A percentile compares a stretch with the other conserved stretches of the same genome.
These are phyloP conservation scores for Graphilbum fragrans DNA, from an alignment of 2,329 filamentous ascomycete species.

Conservation along the genomic window DNA sequence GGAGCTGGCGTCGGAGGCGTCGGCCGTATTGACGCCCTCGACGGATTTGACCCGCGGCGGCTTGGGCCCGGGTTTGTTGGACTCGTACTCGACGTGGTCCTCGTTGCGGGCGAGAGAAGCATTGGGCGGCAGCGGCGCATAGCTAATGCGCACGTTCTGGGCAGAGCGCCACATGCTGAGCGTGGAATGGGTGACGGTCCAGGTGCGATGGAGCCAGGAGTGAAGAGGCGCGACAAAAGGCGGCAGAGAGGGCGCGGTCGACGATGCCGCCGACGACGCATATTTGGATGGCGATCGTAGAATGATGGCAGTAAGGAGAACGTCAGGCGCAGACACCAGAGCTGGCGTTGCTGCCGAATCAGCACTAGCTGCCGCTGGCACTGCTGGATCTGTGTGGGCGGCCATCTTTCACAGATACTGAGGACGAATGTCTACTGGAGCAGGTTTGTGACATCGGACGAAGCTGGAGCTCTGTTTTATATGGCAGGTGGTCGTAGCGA, in stretches of 20 bases:
- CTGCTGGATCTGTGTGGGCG: no score
- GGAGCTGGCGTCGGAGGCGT: slow-evolving; percentile 2
- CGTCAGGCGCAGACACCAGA: neutral
- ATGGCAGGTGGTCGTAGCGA: no score
- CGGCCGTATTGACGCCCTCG: slow-evolving; percentile 48
- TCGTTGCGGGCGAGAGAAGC: slow-evolving; percentile 35
- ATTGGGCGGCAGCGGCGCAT: slow-evolving; percentile 38
- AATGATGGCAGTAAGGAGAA: slow-evolving; percentile 13
- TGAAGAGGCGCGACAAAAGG: slow-evolving; percentile 33
- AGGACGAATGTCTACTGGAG: no score
- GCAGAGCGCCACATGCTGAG: slow-evolving; percentile 70
- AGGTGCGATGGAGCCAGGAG: slow-evolving; percentile 52
- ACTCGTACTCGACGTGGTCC: slow-evolving; percentile 62
- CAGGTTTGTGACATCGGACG: no score
- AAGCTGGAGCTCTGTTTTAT: no score
- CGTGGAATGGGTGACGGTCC: slow-evolving; percentile 65
- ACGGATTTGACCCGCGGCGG: slow-evolving; percentile 41
- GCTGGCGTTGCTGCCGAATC: neutral
- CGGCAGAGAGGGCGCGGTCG: slow-evolving; percentile 11
- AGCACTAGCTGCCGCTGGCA: neutral
- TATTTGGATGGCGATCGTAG: slow-evolving; percentile 40
- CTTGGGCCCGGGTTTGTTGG: slow-evolving; percentile 28
- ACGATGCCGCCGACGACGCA: slow-evolving; percentile 12
- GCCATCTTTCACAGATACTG: no score
- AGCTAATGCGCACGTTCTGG: slow-evolving; percentile 71